Percentiles rank a stretch among this genome's conserved stretches.
Conservation (phyloP, 345 rosid genomes). For the Camelina hispida region DNA sequence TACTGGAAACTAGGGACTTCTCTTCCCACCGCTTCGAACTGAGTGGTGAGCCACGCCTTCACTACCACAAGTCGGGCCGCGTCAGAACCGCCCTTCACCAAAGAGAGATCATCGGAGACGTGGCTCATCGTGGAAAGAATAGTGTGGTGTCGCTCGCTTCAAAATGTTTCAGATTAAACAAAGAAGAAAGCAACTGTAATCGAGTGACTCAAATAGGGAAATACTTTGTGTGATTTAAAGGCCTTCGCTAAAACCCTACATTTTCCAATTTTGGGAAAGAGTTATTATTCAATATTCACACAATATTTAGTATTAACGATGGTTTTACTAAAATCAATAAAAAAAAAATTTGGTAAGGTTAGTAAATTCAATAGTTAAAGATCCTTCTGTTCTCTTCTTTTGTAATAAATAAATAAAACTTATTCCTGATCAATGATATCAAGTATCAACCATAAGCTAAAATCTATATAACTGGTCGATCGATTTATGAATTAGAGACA, state of each 20-base stretch:
- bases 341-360: too few relatives aligned
- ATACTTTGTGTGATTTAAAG: neutral
- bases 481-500: neutral
- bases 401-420: neutral
- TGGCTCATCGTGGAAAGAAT: constrained; percentile 53
- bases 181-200: constrained; percentile 12
- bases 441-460: too few relatives aligned
- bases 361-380: neutral
- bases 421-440: too few relatives aligned
- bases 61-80: constrained; percentile 59
- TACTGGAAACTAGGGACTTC: constrained; percentile 81
- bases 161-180: neutral
- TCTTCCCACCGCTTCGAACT: constrained; percentile 80
- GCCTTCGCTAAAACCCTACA: constrained; percentile 8
- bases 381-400: too few relatives aligned
- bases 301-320: neutral
- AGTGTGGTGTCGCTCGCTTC: neutral
- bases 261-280: constrained; percentile 14
- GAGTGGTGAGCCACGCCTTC: constrained; percentile 78
- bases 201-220: neutral
- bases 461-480: neutral
- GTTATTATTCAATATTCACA: neutral
- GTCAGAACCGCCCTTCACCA: constrained; percentile 51
- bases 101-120: constrained; percentile 42
- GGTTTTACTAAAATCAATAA: neutral